These are phyloP conservation scores for Spinacia oleracea DNA, from an alignment of 179 eudicot species.

Conservation along the genomic window DNA sequence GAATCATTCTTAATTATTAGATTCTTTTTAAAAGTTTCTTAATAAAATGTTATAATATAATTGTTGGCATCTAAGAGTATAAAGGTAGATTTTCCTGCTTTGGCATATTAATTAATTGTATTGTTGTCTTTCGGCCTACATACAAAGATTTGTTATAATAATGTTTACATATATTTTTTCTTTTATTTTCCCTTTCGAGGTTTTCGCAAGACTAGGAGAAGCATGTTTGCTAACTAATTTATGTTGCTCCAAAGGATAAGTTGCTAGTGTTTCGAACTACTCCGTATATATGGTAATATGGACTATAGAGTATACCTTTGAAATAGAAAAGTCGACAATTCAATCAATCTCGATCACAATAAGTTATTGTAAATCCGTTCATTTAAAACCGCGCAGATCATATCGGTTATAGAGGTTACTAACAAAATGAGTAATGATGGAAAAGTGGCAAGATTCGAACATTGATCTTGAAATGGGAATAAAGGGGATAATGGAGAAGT, in stretches of 20 bases:
- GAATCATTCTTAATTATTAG: slow-evolving; percentile 14
- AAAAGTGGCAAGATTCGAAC: slow-evolving; percentile 50
- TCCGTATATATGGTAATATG: no score
- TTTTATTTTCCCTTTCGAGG: no score
- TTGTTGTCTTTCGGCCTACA: slow-evolving; percentile 2
- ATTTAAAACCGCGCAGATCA: no score
- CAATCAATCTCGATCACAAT: not conserved
- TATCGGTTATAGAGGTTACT: no score
- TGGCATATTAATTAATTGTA: slow-evolving; percentile 22
- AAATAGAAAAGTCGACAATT: not conserved
- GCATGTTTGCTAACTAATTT: no score
- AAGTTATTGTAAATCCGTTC: no score
- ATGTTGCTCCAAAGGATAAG: no score
- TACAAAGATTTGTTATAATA: not conserved
- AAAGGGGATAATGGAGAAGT: slow-evolving; percentile 51
- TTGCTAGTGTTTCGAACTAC: no score
- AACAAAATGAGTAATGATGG: slow-evolving; percentile 44
- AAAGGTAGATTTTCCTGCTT: slow-evolving; percentile 38
- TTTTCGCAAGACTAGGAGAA: no score
- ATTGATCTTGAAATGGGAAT: slow-evolving; percentile 37
- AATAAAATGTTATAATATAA: slow-evolving; percentile 16
- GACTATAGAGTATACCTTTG: no score
- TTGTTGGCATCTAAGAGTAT: slow-evolving; percentile 32
- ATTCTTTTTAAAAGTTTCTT: no score
- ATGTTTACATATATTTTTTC: not conserved